Evolutionary conservation across 2,329 filamentous ascomycete genomes (phyloP).

Genomic region (Fusarium verticillioides): DNA sequence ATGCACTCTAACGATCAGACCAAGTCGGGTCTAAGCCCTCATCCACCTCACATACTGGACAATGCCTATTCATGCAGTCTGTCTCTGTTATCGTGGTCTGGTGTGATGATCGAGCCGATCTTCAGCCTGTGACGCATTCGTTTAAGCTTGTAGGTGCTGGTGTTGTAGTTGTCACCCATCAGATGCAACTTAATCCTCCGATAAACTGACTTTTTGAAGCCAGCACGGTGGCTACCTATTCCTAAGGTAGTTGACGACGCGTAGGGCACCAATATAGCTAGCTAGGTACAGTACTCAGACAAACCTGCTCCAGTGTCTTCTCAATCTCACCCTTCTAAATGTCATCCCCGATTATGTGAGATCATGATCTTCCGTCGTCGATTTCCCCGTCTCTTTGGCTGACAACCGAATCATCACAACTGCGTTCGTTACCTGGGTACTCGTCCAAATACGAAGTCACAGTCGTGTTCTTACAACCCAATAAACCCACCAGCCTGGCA

Average conservation of each 20-base stretch:
- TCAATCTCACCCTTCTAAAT: not conserved
- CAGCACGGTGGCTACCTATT: not conserved
- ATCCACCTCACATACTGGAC: not conserved
- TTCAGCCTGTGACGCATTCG: not conserved
- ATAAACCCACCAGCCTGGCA: not conserved
- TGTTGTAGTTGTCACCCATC: not conserved
- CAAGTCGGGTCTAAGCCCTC: not conserved
- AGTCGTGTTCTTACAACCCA: conserved; percentile 1
- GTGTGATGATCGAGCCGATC: not conserved
- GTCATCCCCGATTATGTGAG: conserved; percentile 22
- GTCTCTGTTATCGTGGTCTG: not conserved
- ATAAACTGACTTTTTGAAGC: not conserved
- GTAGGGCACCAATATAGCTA: not conserved
- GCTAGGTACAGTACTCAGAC: not conserved
- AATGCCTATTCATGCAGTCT: not conserved
- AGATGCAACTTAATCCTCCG: not conserved
- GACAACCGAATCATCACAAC: not conserved
- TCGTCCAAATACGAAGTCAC: not conserved
- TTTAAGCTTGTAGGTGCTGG: not conserved
- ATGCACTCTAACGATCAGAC: not conserved
- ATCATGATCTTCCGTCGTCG: not conserved
- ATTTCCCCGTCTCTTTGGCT: not conserved
- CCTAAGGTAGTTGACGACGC: not conserved
- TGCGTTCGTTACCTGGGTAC: not conserved
- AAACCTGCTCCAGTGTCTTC: not conserved